Conservation (phyloP, 768 basidiomycete species). For the Termitomyces sp. region DNA sequence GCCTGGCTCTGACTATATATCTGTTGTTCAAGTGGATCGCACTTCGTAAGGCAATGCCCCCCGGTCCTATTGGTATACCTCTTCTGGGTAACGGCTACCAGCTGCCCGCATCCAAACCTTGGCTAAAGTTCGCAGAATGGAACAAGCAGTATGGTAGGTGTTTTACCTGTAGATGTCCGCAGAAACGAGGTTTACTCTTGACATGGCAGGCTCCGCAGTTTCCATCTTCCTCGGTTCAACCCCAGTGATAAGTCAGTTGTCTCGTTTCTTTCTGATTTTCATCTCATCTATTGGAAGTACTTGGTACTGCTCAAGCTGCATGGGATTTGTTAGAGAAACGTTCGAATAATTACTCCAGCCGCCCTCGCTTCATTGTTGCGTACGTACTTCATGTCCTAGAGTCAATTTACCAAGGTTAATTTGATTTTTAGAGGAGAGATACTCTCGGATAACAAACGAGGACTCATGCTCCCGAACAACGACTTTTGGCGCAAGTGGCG, state of each 20-base stretch:
- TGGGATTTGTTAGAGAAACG: conserved; percentile 45
- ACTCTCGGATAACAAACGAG: conserved; percentile 41
- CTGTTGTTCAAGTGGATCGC: conserved; percentile 23
- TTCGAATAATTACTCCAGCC: conserved; percentile 40
- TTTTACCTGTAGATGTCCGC: not conserved
- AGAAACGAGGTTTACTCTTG: not conserved
- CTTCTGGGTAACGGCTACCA: conserved; percentile 42
- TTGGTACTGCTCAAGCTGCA: conserved; percentile 40
- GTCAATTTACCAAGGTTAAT: not conserved
- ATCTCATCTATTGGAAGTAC: conserved; percentile 22
- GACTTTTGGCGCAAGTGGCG: conserved; percentile 43
- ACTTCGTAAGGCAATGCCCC: conserved; percentile 34
- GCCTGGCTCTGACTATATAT: conserved; percentile 17
- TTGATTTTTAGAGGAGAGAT: conserved; percentile 32
- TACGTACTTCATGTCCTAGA: conserved; percentile 11
- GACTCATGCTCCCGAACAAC: conserved; percentile 39
- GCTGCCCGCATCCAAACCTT: conserved; percentile 40
- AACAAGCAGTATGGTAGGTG: conserved; percentile 37
- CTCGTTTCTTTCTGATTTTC: too few relatives aligned
- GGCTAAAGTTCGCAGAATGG: conserved; percentile 46
- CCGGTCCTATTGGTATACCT: conserved; percentile 40
- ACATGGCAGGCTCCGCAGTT: conserved; percentile 29
- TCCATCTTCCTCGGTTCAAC: conserved; percentile 39
- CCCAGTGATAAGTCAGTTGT: conserved; percentile 33
- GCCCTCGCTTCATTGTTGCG: conserved; percentile 43